phyloP scores from a whole-genome alignment of 2,329 filamentous ascomycete genomes.

The Aspergillus ibericus region DNA sequence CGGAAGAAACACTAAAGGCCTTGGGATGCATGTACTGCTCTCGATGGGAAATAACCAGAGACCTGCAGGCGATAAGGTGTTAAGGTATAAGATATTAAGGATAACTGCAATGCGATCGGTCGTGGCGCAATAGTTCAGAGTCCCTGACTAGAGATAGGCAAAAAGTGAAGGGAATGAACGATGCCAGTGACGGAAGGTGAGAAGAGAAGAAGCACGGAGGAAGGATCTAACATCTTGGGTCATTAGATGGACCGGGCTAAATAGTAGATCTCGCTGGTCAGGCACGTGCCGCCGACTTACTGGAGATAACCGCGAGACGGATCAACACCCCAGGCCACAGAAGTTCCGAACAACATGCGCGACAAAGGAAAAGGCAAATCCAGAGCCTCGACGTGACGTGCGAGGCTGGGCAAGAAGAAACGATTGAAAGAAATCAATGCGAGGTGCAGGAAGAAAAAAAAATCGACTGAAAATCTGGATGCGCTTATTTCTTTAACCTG shows the following conservation, averaged over 20 bases:
- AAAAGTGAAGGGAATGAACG: not conserved
- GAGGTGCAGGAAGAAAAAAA: not conserved
- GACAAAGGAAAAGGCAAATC: not conserved
- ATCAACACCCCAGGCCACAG: slow-evolving; percentile 6
- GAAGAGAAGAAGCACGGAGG: not conserved
- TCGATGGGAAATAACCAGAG: not conserved
- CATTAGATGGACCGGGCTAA: not conserved
- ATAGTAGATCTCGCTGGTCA: not conserved
- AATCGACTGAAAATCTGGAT: slow-evolving; percentile 3
- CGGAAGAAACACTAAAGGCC: slow-evolving; percentile 22
- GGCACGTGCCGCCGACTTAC: not conserved
- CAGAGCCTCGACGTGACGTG: not conserved
- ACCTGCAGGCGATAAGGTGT: not conserved
- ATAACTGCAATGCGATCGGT: not conserved
- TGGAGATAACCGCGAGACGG: not conserved
- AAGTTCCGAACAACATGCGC: slow-evolving; percentile 5
- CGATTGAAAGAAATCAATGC: not conserved
- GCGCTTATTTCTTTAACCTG: not conserved
- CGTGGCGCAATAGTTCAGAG: not conserved
- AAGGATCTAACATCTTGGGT: not conserved
- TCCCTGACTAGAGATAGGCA: not conserved
- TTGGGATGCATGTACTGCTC: slow-evolving; percentile 38
- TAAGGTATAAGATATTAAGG: not conserved
- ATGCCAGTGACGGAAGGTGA: not conserved
- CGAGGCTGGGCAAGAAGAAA: not conserved